Evolutionary conservation across 1,284 basidiomycete species (phyloP).

Genomic region (Grifola frondosa): DNA sequence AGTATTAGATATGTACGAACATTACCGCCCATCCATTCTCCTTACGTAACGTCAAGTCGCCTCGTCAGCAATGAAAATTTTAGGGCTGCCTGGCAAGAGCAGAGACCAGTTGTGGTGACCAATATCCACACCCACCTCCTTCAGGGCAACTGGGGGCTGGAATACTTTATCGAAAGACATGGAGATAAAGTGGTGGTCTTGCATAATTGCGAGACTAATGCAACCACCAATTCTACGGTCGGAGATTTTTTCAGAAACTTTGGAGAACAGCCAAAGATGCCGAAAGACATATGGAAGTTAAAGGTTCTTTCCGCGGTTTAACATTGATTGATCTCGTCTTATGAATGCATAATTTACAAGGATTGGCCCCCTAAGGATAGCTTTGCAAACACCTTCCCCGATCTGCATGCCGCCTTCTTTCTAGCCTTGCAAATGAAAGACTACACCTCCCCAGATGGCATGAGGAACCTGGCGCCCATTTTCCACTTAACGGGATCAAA

Average conservation of each 20-base stretch:
- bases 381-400: constrained; percentile 72
- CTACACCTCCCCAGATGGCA: constrained; percentile 80
- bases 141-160: not conserved
- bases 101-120: not conserved
- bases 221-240: not conserved
- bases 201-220: not conserved
- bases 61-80: not conserved
- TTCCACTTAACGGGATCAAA: constrained; percentile 71
- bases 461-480: constrained; percentile 79
- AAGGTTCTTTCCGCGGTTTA: too few species aligned
- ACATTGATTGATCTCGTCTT: not conserved
- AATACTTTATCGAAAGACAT: not conserved
- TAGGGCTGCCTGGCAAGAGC: not conserved
- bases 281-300: constrained; percentile 3
- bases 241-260: not conserved
- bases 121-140: not conserved
- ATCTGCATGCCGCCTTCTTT: constrained; percentile 81
- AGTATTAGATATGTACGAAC: too few species aligned
- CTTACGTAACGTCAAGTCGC: too few species aligned
- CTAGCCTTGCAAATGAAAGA: constrained; percentile 76
- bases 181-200: not conserved
- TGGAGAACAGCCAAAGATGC: not conserved
- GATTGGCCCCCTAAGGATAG: constrained; percentile 39
- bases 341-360: not conserved
- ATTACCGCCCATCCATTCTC: too few species aligned